A percentile compares a stretch with the other conserved stretches of the same genome.
Conservation (phyloP, 306 rosid genomes). For the Vigna trinervia region DNA sequence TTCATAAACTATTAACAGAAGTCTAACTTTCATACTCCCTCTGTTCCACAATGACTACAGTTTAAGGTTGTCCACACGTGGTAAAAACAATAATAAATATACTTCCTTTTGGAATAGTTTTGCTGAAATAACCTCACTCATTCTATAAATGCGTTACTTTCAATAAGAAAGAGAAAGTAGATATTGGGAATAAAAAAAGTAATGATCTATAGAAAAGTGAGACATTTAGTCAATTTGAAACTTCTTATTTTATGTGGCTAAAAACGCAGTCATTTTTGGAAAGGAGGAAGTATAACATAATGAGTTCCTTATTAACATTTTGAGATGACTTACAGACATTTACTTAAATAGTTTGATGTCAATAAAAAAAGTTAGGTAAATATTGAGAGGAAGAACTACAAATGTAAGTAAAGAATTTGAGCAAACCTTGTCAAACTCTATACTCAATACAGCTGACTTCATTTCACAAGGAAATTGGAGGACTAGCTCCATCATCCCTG, state of each 20-base stretch:
- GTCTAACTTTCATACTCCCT: neutral
- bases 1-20: conserved; percentile 31
- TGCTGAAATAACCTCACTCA: too few relatives aligned
- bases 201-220: too few relatives aligned
- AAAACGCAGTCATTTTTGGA: too few relatives aligned
- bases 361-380: conserved; percentile 14
- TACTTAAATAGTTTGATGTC: conserved; percentile 1
- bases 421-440: conserved; percentile 90
- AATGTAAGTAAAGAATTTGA: conserved; percentile 12
- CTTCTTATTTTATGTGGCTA: too few relatives aligned
- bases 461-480: conserved; percentile 81
- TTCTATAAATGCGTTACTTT: too few relatives aligned
- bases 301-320: conserved; percentile 19
- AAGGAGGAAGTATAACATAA: neutral
- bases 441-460: conserved; percentile 71
- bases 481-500: conserved; percentile 82
- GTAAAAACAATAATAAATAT: too few relatives aligned
- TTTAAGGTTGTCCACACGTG: too few relatives aligned
- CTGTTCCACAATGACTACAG: too few relatives aligned
- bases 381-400: conserved; percentile 9
- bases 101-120: too few relatives aligned
- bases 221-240: too few relatives aligned
- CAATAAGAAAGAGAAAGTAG: too few relatives aligned
- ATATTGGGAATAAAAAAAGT: too few relatives aligned
- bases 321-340: conserved; percentile 1